Percentiles rank a stretch among this genome's conserved stretches.
Evolutionary conservation across 2,329 filamentous ascomycete species (phyloP).

Genomic region (Neoscytalidium dimidiatum): DNA sequence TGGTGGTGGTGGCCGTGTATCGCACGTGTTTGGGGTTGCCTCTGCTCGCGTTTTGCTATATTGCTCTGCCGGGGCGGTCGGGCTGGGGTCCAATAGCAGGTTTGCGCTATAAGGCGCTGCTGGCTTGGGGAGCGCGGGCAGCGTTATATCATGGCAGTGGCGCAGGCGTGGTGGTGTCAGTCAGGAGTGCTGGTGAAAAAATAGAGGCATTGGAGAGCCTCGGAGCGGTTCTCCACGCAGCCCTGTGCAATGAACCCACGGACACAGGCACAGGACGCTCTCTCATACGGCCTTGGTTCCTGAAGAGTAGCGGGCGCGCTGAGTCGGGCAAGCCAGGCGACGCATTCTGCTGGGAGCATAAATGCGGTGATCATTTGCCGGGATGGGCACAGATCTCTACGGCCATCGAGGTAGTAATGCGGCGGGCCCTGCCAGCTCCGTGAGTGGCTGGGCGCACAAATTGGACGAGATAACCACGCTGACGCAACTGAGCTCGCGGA

Average conservation of each 20-base stretch:
- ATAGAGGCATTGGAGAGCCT: conserved; percentile 42
- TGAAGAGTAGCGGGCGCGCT: conserved; percentile 44
- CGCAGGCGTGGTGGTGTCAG: conserved; percentile 22
- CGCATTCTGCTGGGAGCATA: conserved; percentile 47
- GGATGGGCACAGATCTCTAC: conserved; percentile 41
- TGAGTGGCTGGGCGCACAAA: conserved; percentile 44
- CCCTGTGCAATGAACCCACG: conserved; percentile 46
- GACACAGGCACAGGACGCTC: conserved; percentile 41
- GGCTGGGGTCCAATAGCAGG: conserved; percentile 37
- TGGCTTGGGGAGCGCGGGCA: conserved; percentile 15
- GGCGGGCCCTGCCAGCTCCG: conserved; percentile 34
- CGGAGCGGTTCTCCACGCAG: conserved; percentile 37
- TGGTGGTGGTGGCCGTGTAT: conserved; percentile 37
- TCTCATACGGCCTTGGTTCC: conserved; percentile 46
- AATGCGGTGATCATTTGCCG: conserved; percentile 47
- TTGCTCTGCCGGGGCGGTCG: conserved; percentile 39
- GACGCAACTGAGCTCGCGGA: conserved; percentile 28
- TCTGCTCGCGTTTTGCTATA: conserved; percentile 39
- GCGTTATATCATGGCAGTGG: conserved; percentile 41
- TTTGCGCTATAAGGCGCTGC: conserved; percentile 38
- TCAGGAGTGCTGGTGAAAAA: conserved; percentile 12
- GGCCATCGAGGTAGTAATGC: conserved; percentile 39
- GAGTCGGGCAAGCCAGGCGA: conserved; percentile 43
- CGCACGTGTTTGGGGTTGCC: conserved; percentile 43
- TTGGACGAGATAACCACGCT: conserved; percentile 33